Percentiles rank a stretch among this genome's conserved stretches.
phyloP scores from a whole-genome alignment of 163 green algal genomes.

The Chlorella variabilis region DNA sequence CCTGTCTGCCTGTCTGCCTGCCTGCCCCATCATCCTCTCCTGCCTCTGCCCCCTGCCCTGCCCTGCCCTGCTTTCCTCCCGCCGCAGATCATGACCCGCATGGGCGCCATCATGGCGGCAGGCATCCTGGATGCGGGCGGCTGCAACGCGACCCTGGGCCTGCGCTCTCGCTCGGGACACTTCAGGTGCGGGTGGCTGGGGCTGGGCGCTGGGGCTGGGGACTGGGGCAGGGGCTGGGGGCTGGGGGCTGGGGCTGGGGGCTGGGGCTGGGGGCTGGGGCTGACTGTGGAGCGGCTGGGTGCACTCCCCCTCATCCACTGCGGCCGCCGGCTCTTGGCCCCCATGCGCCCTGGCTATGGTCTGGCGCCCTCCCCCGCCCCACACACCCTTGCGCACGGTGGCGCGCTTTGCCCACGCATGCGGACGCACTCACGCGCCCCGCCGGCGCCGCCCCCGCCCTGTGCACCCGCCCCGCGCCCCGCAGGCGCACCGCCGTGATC shows the following conservation, averaged over 20 bases:
- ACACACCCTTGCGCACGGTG: too few relatives aligned
- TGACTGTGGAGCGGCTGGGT: too few relatives aligned
- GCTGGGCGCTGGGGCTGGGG: constrained; percentile 81
- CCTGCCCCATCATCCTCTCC: too few relatives aligned
- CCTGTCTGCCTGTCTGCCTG: too few relatives aligned
- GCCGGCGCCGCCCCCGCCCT: too few relatives aligned
- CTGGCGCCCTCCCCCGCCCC: too few relatives aligned
- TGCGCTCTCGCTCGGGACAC: constrained; percentile 82
- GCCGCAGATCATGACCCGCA: constrained; percentile 64
- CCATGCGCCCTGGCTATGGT: too few relatives aligned
- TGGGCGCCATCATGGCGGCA: constrained; percentile 96
- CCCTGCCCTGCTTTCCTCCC: not conserved
- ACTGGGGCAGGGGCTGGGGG: too few relatives aligned
- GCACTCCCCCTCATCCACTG: too few relatives aligned
- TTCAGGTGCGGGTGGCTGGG: constrained; percentile 70
- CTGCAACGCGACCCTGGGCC: constrained; percentile 90
- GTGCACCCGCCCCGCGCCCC: constrained; percentile 11
- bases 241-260: not conserved
- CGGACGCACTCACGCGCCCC: too few relatives aligned
- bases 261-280: not conserved
- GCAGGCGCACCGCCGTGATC: constrained; percentile 87
- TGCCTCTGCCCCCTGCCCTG: not conserved
- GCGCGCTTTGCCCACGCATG: too few relatives aligned
- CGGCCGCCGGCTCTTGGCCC: too few relatives aligned
- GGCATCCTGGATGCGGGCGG: constrained; percentile 90